Evolutionary conservation across 2,329 filamentous ascomycete species (phyloP).

Genomic region (Cladophialophora bantiana): DNA sequence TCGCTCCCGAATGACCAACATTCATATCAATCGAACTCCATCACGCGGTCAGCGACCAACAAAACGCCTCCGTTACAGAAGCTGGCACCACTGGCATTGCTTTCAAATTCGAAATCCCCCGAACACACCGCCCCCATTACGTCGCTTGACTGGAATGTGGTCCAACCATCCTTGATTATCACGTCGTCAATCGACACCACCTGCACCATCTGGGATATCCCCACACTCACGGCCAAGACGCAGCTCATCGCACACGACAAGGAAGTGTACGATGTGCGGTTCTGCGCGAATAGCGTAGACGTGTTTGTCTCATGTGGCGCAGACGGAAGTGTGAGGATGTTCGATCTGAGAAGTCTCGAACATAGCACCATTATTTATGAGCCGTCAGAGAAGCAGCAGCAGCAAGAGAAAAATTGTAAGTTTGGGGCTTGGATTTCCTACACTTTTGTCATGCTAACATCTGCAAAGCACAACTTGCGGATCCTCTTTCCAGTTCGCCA

Average conservation of each 20-base stretch:
- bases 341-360: constrained; percentile 92
- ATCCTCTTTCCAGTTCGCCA: constrained; percentile 36
- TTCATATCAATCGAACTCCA: constrained; percentile 68
- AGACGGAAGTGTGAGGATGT: constrained; percentile 98
- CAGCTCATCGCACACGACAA: constrained; percentile 99
- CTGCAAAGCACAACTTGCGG: constrained; percentile 30
- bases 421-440: constrained; percentile 57
- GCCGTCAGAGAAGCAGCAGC: constrained; percentile 80
- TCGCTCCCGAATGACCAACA: constrained; percentile 71
- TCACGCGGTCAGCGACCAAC: constrained; percentile 68
- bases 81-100: constrained; percentile 85
- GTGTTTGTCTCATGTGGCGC: constrained; percentile 98
- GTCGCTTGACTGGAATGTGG: constrained; percentile 96
- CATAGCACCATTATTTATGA: constrained; percentile 99
- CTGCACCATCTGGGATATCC: constrained; percentile 99
- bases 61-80: constrained; percentile 72
- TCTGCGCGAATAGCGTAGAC: constrained; percentile 97
- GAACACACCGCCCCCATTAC: constrained; percentile 97
- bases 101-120: constrained; percentile 97
- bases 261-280: constrained; percentile 93
- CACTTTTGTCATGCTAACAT: constrained; percentile 13
- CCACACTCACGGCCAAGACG: constrained; percentile 95
- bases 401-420: constrained; percentile 65
- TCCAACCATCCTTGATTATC: constrained; percentile 96
- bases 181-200: constrained; percentile 99